Base-by-base conservation (phyloP, 305 asterid genomes). In the Petunia hybrid region DNA sequence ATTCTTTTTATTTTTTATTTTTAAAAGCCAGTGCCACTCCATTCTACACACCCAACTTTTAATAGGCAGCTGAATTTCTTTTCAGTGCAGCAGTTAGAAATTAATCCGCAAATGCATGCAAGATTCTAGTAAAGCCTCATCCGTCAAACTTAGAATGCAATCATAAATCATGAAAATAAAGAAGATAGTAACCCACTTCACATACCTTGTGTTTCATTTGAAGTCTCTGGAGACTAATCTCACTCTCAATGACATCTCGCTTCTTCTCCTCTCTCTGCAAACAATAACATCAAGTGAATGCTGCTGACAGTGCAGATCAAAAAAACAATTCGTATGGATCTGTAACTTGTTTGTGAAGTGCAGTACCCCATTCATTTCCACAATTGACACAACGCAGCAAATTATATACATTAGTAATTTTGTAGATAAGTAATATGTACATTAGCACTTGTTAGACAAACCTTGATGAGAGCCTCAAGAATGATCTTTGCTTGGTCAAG, bases 201-300 rank as follows among this genome's bases (percentile, higher is more conserved):
- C 89, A 80, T 91, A 97, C 99, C 98, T 94, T 97, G 84, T 97
- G 94, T 87, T 92, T 90, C 95, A 97, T 82, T 80, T 94, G 99
- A 84, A 94, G 87, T 87, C 98, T 92, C 85, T 97, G 99, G 85
- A 97, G 97, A 88, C 84, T 85, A 86, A 97, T 91, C 89, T 97
- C 99, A 77, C 98, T 90, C 86, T 91, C 93, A 86, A 93, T 87
- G 82, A 94, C 89, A 78, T 97, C 98, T 79, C 99, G 90, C 85
- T 97, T 97, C 85, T 92, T 97, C 94, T 97, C 99, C 83, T 97
- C 99, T 89, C 99, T 93, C 99, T 97, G 81, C 85, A 90, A 45
- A 82, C 77, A 85, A 74, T 14, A 74, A 74, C 46, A 74, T 74
- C 79, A 74, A 43, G 79, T 74, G 64, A 74, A 31, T 38, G 64